Percentiles rank a stretch among this genome's conserved stretches.
Evolutionary conservation across 176 grass and related monocot species (phyloP).

Genomic region (Chrysopogon serrulatus): DNA sequence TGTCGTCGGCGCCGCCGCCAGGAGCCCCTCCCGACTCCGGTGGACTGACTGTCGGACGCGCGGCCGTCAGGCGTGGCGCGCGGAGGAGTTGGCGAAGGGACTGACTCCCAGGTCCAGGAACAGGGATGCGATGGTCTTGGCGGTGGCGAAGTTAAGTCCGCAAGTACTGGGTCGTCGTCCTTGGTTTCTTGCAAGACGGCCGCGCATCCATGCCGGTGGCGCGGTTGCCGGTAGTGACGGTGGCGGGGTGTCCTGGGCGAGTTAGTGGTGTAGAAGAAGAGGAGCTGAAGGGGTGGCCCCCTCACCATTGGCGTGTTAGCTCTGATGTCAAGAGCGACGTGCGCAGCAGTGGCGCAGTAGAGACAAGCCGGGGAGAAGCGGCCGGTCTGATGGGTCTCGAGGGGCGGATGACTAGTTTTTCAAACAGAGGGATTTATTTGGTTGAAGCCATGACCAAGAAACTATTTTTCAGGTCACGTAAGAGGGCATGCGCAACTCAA

Average conservation of each 20-base stretch:
- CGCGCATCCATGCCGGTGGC: constrained; percentile 55
- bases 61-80: constrained; percentile 19
- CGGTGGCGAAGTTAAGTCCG: constrained; percentile 1
- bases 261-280: constrained; percentile 42
- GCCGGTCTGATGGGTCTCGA: neutral
- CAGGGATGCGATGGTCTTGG: constrained; percentile 45
- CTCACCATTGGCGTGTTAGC: constrained; percentile 48
- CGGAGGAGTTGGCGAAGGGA: constrained; percentile 62
- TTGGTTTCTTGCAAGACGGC: constrained; percentile 71
- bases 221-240: constrained; percentile 5
- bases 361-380: neutral
- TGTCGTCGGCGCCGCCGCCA: constrained; percentile 28
- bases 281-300: constrained; percentile 46
- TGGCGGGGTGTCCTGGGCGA: constrained; percentile 33
- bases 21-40: constrained; percentile 41
- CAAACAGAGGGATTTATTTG: neutral
- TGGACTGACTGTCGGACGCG: constrained; percentile 60
- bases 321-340: constrained; percentile 3
- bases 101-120: constrained; percentile 65
- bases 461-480: too few relatives aligned
- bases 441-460: too few relatives aligned
- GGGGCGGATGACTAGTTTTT: neutral
- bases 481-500: too few relatives aligned
- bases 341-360: neutral
- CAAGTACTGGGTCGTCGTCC: constrained; percentile 30